A percentile compares a stretch with the other conserved stretches of the same genome.
phyloP scores from a whole-genome alignment of 176 grass and related monocot species.

The Alopecurus myosuroides region DNA sequence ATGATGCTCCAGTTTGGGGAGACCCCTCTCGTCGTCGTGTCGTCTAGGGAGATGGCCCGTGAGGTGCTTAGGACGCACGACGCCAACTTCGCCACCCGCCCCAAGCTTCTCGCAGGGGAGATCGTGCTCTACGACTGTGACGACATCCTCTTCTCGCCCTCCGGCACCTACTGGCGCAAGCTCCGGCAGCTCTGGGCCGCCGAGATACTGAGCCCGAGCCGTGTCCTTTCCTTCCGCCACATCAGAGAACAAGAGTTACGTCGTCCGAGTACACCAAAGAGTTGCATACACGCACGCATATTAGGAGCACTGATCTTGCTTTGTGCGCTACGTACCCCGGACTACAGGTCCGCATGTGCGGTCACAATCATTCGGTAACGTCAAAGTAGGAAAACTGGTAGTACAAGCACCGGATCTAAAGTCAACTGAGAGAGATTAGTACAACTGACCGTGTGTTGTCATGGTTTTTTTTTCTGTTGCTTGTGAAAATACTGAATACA shows the following conservation, averaged over 20 bases:
- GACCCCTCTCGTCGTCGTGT: not conserved
- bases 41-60: not conserved
- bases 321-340: no score
- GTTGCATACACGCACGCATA: no score
- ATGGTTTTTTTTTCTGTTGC: no score
- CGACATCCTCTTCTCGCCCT: not conserved
- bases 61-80: not conserved
- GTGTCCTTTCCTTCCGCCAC: not conserved
- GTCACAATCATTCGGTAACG: no score
- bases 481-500: no score
- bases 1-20: not conserved
- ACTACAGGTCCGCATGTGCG: no score
- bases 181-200: constrained; percentile 37
- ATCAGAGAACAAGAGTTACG: not conserved
- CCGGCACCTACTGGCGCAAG: constrained; percentile 39
- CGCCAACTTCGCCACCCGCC: not conserved
- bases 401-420: no score
- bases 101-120: not conserved
- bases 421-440: no score
- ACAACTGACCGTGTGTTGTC: no score
- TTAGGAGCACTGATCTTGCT: no score
- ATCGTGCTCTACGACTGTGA: not conserved
- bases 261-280: not conserved
- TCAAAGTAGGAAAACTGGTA: no score
- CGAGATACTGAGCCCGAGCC: constrained; percentile 8